Percentiles rank a stretch among this genome's conserved stretches.
These are phyloP conservation scores for Hypholoma sublateritium DNA, from an alignment of 768 basidiomycete genomes.

Conservation along the genomic window DNA sequence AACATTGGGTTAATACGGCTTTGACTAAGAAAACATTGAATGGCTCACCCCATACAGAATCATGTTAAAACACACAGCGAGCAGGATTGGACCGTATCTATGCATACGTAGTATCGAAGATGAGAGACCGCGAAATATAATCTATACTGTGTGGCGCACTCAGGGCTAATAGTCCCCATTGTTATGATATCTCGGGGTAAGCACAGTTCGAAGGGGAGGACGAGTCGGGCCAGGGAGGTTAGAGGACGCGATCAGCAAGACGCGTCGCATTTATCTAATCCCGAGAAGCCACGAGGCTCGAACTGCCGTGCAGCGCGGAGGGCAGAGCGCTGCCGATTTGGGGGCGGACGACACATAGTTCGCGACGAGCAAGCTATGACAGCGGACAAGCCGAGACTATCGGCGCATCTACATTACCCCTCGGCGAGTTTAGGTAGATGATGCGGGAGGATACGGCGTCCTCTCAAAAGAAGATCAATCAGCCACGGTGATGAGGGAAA, in stretches of 20 bases:
- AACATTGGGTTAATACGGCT: background rate
- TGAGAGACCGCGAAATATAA: too few species aligned
- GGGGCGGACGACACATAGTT: background rate
- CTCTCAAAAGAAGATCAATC: background rate
- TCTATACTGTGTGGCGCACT: too few species aligned
- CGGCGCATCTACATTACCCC: background rate
- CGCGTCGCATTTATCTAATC: background rate
- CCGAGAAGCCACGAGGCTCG: background rate
- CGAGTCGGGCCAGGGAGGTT: background rate
- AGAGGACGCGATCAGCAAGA: background rate
- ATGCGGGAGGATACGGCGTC: background rate
- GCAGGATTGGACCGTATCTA: slow-evolving; percentile 20
- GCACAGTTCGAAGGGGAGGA: background rate
- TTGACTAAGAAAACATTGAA: background rate
- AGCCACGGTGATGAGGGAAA: background rate
- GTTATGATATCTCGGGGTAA: background rate
- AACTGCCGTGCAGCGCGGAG: background rate
- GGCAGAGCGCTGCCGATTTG: background rate
- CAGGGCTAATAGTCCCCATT: background rate
- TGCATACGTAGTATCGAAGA: background rate
- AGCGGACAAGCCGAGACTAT: background rate
- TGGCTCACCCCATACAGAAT: slow-evolving; percentile 20
- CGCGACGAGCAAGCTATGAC: background rate
- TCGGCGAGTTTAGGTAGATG: background rate
- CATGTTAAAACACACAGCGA: slow-evolving; percentile 18